A percentile compares a stretch with the other conserved stretches of the same genome.
Conservation (phyloP, 768 basidiomycete genomes). For the Daedaleopsis sinensis region DNA sequence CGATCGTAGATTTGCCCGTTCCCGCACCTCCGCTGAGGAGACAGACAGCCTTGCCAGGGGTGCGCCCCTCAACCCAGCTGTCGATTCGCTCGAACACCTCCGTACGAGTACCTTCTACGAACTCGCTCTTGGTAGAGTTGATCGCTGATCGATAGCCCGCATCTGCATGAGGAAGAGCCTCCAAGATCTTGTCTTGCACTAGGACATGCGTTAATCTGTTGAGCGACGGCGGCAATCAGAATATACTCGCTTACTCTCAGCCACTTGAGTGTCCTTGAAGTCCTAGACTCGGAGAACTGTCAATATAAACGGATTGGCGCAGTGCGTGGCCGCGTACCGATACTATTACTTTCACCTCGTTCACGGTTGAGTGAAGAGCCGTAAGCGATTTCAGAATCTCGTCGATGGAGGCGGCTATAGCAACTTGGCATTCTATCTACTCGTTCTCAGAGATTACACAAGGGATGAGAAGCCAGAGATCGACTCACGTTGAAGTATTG, state of each 20-base stretch:
- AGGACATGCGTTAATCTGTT: neutral
- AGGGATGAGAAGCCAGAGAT: neutral
- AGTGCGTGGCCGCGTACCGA: neutral
- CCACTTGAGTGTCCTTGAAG: neutral
- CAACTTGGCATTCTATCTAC: neutral
- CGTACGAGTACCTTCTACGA: neutral
- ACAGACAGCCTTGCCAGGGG: neutral
- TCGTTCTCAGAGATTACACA: neutral
- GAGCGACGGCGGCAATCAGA: neutral
- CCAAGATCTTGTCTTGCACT: neutral
- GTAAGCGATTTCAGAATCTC: neutral
- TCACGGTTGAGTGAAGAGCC: neutral
- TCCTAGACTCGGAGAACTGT: neutral
- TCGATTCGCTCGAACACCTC: neutral
- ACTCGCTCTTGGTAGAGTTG: neutral
- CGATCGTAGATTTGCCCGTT: constrained; percentile 22
- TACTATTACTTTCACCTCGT: neutral
- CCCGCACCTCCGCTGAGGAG: constrained; percentile 15
- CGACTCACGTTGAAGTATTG: neutral
- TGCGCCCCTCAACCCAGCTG: neutral
- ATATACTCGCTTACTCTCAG: neutral
- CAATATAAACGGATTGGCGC: neutral
- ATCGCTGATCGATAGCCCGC: neutral
- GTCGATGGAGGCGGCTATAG: neutral
- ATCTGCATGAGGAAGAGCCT: neutral